Conservation (phyloP, 306 rosid genomes). For the Lablab purpureus region DNA sequence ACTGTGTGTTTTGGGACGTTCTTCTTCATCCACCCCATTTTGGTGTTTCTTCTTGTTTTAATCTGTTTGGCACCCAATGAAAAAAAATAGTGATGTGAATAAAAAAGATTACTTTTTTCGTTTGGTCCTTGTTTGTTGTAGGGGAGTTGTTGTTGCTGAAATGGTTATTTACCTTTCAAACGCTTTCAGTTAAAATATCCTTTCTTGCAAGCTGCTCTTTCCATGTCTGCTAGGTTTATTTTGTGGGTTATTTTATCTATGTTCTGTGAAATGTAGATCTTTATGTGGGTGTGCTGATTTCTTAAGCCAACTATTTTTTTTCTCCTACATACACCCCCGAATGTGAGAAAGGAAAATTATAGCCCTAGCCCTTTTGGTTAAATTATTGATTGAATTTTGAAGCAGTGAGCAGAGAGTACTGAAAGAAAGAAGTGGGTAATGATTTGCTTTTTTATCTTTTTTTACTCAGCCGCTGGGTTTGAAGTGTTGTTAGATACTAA, state of each 20-base stretch:
- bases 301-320: neutral
- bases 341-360: constrained; percentile 17
- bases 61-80: constrained; percentile 41
- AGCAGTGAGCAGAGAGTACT: constrained; percentile 40
- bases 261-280: constrained; percentile 28
- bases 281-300: constrained; percentile 39
- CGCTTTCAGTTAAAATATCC: constrained; percentile 33
- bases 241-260: neutral
- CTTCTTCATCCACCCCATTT: constrained; percentile 27
- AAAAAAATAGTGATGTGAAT: constrained; percentile 16
- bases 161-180: neutral
- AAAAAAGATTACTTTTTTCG: neutral
- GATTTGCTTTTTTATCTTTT: constrained; percentile 22
- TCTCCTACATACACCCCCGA: neutral
- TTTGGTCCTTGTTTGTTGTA: neutral
- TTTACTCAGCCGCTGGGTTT: constrained; percentile 20
- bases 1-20: neutral
- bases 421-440: constrained; percentile 35
- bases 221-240: neutral
- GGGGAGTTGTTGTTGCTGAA: neutral
- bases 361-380: constrained; percentile 37
- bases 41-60: neutral
- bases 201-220: constrained; percentile 8
- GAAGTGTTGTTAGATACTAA: constrained; percentile 6
- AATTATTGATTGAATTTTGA: constrained; percentile 35